Base-by-base conservation (phyloP, 2,329 filamentous ascomycete species). In the Dendrostoma leiphaemia region DNA sequence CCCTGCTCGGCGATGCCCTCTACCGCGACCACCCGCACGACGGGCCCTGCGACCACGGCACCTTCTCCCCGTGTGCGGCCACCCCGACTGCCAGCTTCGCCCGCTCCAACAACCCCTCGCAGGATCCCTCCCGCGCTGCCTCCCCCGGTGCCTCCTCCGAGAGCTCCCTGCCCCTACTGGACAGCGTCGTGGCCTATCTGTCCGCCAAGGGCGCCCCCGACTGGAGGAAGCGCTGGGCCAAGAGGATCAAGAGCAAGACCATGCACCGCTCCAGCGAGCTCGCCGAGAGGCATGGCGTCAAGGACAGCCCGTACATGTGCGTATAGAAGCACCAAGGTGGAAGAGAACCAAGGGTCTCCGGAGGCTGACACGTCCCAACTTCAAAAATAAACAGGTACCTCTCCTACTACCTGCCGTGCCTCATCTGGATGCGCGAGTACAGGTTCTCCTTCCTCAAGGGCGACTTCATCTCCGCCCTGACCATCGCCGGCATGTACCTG, bases 401-500 rank as follows among this genome's bases (percentile, higher is more conserved):
- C 58, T 85, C 88, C 4, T 97, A 99, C 74, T 99, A 99, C 68
- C 77, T 99, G 43, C 94, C 94, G 0, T 90, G 92, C 58, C 75
- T 96, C 61, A 91, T 88, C 60, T 99, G 94, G 94, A 87, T 96
- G 59, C 80, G 78, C 49, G 90, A 96, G 72, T 99, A 99, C 71
- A 84, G 82, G 62, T 86, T 84, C 80, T 82, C 84, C 3, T 96
- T 90, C 71, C 71, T 97, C 45, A 84, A 87, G 62, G 94, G 94
- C 45, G 94, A 99, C 70, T 74, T 97, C 17, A 78, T 96, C 13
- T 88, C 93, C 8, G 92, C 93, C 46, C 70, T 97, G 59, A 97
- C 94, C n/a, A 88, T 99, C 75, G 90, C 93, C n/a, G 96, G 92
- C 24, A 94, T 99, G 74, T 99, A 99, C 70, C 88, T 99, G 34